phyloP scores from a whole-genome alignment of 2,329 filamentous ascomycete genomes.

The Fonsecaea erecta region DNA sequence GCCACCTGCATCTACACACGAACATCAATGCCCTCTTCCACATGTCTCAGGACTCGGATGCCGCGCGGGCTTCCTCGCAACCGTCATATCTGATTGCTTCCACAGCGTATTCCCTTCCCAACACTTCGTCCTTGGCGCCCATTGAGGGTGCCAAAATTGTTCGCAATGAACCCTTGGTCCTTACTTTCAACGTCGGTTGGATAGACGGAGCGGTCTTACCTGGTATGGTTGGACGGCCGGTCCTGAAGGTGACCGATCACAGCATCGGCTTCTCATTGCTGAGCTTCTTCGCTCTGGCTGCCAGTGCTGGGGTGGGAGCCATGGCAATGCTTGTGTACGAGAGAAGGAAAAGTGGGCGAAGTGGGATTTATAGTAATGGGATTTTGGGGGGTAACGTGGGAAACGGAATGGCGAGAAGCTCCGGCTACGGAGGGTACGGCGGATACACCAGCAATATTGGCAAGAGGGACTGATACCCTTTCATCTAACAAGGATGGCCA shows the following conservation, averaged over 20 bases:
- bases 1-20: constrained; percentile 87
- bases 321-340: constrained; percentile 38
- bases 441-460: constrained; percentile 35
- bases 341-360: constrained; percentile 36
- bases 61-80: constrained; percentile 47
- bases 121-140: constrained; percentile 53
- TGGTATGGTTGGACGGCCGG: constrained; percentile 37
- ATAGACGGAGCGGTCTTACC: constrained; percentile 44
- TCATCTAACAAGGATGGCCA: neutral
- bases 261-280: constrained; percentile 37
- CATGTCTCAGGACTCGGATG: constrained; percentile 41
- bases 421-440: constrained; percentile 38
- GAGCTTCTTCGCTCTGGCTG: constrained; percentile 37
- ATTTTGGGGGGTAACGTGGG: constrained; percentile 35
- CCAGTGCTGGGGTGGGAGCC: constrained; percentile 37
- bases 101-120: constrained; percentile 77
- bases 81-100: constrained; percentile 82
- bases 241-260: constrained; percentile 35
- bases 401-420: constrained; percentile 29
- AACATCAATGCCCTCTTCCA: constrained; percentile 89
- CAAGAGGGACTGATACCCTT: constrained; percentile 35
- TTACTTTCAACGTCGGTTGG: constrained; percentile 84
- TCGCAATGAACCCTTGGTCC: constrained; percentile 81
- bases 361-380: constrained; percentile 33
- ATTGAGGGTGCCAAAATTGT: constrained; percentile 68